A percentile compares a stretch with the other conserved stretches of the same genome.
Conservation (phyloP, 2,329 filamentous ascomycete genomes). For the Dryadomyces sulphureus region DNA sequence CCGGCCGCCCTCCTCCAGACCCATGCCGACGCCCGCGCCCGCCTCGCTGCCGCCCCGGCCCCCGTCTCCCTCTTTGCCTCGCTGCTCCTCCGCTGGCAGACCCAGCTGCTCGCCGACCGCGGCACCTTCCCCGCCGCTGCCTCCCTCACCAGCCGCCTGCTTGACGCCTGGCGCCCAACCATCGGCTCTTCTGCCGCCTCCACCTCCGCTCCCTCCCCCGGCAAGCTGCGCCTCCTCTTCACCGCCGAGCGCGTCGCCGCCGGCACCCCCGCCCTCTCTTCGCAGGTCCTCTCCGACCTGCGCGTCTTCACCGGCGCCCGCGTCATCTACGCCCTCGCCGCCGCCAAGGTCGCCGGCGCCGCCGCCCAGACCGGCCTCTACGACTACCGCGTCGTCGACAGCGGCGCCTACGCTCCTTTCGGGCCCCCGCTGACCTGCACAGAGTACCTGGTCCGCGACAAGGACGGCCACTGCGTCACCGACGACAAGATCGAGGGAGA, state of each 20-base stretch:
- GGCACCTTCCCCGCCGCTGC: conserved; percentile 59
- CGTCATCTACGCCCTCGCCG: conserved; percentile 73
- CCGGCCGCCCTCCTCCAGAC: conserved; percentile 57
- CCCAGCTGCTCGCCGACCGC: conserved; percentile 49
- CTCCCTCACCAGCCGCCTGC: conserved; percentile 45
- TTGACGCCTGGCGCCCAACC: conserved; percentile 41
- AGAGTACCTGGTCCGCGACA: conserved; percentile 62
- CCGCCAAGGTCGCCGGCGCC: conserved; percentile 71
- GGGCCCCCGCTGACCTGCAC: conserved; percentile 67
- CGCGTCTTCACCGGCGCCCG: conserved; percentile 68
- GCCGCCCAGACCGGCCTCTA: conserved; percentile 58
- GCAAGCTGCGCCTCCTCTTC: conserved; percentile 69
- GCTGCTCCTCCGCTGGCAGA: conserved; percentile 56
- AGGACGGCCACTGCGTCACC: conserved; percentile 41
- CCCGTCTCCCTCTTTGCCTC: conserved; percentile 45
- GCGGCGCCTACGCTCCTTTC: conserved; percentile 46
- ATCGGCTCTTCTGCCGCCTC: conserved; percentile 36
- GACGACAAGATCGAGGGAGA: conserved; percentile 48
- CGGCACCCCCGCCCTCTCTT: conserved; percentile 48
- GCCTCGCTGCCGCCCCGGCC: conserved; percentile 21
- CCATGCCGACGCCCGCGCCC: conserved; percentile 45
- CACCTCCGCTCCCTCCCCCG: conserved; percentile 37
- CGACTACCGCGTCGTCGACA: conserved; percentile 25
- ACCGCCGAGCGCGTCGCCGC: conserved; percentile 58
- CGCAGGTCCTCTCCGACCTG: conserved; percentile 61